Base-by-base conservation (phyloP, 2,329 filamentous ascomycete species). In the Karstenula rhodostoma region DNA sequence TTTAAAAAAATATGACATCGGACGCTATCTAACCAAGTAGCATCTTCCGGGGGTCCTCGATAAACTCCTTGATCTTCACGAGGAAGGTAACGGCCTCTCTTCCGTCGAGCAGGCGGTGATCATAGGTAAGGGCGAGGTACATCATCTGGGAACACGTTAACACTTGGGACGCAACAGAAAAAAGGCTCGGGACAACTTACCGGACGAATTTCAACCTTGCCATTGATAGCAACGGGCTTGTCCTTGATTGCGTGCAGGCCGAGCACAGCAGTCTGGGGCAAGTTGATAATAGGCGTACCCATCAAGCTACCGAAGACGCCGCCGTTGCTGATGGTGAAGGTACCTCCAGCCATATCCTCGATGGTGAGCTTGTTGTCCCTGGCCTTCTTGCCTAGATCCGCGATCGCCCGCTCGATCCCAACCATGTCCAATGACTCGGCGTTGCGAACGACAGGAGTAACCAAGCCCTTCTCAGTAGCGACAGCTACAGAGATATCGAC, bases 251-350 rank as follows among this genome's bases (percentile, higher is more conserved):
- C 93, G 78, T 99, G 94, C 23, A 97, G 89, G 67, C 94, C 94
- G 60, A 97, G 86, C 10, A 97, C 94, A 59, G 93, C 86, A 77
- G 91, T 94, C 78, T 98, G 94, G 15, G 94, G 94, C 50, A 97
- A 85, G 81, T 99, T 99, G 84, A 99, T 98, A 77, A 99, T 98
- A 10, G 95, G 95, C 0, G 95, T 99, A 53, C 95, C 95, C 91
- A 97, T 96, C 61, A 98, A 85, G 15, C 94, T 97, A 60, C 95
- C 95, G 73, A 99, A 99, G 55, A 99, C 94, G 69, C 95, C 95
- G 60, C 95, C 88, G 78, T 97, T 98, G 85, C 91, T 95, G 83
- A 97, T 97, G 63, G 95, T 98, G 80, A 97, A 99, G 37, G 94
- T 97, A 66, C 95, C 95, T 62, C 95, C 95, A 62, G 95, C 95